Percentiles rank a stretch among this genome's conserved stretches.
Conservation (phyloP, 306 rosid genomes). For the Cicer bijugum region DNA sequence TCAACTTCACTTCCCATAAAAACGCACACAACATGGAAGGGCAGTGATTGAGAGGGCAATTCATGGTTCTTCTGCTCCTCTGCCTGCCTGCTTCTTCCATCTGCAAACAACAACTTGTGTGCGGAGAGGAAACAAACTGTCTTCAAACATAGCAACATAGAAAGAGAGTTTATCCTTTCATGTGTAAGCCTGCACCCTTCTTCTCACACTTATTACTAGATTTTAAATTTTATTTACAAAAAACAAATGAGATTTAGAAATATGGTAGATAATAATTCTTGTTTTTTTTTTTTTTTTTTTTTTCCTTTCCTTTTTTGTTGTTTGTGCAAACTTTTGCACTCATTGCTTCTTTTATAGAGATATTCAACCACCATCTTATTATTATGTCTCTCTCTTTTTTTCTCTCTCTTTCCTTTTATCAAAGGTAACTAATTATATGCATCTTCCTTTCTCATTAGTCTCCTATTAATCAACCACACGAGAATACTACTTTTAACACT, state of each 20-base stretch:
- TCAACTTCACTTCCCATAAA: conserved; percentile 51
- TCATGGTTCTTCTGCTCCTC: conserved; percentile 53
- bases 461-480: conserved; percentile 80
- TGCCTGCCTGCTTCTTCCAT: conserved; percentile 8
- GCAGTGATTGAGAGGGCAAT: conserved; percentile 39
- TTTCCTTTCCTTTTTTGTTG: conserved; percentile 42
- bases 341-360: conserved; percentile 48
- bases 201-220: conserved; percentile 12
- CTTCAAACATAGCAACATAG: conserved; percentile 8
- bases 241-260: not conserved
- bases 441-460: conserved; percentile 33
- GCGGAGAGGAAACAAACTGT: conserved; percentile 9
- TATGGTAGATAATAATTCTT: not conserved
- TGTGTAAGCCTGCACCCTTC: conserved; percentile 54
- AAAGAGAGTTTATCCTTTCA: conserved; percentile 40
- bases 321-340: conserved; percentile 49
- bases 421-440: conserved; percentile 47
- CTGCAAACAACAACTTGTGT: conserved; percentile 20
- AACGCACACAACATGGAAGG: conserved; percentile 19
- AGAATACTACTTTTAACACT: conserved; percentile 70
- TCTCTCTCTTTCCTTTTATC: conserved; percentile 41
- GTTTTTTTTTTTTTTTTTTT: conserved; percentile 24
- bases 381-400: conserved; percentile 31
- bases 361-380: conserved; percentile 61
- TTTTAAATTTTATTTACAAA: conserved; percentile 53